phyloP scores from a whole-genome alignment of 2,329 filamentous ascomycete species.

The Parafenestella ontariensis region DNA sequence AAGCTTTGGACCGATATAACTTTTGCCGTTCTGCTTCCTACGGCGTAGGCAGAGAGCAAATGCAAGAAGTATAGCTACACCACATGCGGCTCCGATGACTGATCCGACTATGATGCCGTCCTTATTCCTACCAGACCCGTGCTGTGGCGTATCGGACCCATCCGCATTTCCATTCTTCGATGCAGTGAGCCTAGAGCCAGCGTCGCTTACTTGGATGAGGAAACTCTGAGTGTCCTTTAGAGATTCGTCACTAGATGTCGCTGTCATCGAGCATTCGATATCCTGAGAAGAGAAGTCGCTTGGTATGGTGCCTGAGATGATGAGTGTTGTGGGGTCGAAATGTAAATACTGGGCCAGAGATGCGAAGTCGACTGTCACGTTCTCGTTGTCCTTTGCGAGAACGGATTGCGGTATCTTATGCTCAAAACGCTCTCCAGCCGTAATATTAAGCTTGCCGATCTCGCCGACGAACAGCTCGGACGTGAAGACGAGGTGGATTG shows the following conservation, averaged over 20 bases:
- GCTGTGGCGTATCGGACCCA: background rate
- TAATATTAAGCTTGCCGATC: constrained; percentile 56
- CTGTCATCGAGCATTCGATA: constrained; percentile 54
- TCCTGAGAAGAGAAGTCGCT: constrained; percentile 46
- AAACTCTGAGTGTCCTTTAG: constrained; percentile 54
- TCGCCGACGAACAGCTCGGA: constrained; percentile 53
- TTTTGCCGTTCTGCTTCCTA: constrained; percentile 26
- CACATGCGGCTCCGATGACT: constrained; percentile 45
- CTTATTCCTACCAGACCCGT: constrained; percentile 14
- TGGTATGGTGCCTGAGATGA: constrained; percentile 60
- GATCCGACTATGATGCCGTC: constrained; percentile 32
- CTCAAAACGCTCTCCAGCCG: constrained; percentile 57
- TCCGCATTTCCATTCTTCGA: background rate
- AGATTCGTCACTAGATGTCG: constrained; percentile 39
- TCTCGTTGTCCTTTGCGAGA: constrained; percentile 50
- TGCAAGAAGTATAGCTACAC: constrained; percentile 31
- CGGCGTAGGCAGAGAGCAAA: constrained; percentile 28
- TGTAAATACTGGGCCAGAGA: constrained; percentile 56
- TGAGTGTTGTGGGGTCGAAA: constrained; percentile 55
- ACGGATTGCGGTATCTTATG: constrained; percentile 56
- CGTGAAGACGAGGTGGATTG: constrained; percentile 56
- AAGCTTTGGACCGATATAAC: constrained; percentile 27
- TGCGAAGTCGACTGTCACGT: constrained; percentile 54
- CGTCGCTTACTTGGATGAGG: constrained; percentile 46
- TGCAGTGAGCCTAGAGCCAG: background rate